Evolutionary conservation across 2,329 filamentous ascomycete species (phyloP).

Genomic region (Fusarium sp.): DNA sequence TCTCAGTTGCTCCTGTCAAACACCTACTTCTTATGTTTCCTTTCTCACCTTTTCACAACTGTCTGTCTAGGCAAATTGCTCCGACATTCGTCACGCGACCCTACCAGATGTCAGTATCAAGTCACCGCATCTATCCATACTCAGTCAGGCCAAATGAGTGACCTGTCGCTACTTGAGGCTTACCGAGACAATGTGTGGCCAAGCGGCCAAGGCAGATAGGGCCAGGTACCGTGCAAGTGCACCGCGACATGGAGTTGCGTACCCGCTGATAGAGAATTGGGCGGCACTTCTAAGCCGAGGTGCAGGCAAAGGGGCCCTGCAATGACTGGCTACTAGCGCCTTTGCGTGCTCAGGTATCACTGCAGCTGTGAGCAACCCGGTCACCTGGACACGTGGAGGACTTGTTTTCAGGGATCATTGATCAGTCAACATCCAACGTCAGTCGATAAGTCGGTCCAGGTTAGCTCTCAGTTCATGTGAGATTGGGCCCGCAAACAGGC

Average conservation of each 20-base stretch:
- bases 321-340: slow-evolving; percentile 12
- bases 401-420: slow-evolving; percentile 23
- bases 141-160: background rate
- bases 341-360: slow-evolving; percentile 25
- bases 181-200: slow-evolving; percentile 4
- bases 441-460: slow-evolving; percentile 13
- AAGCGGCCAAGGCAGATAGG: slow-evolving; percentile 9
- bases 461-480: slow-evolving; percentile 6
- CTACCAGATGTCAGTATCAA: background rate
- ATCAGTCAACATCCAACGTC: slow-evolving; percentile 5
- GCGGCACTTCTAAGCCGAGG: slow-evolving; percentile 36
- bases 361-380: slow-evolving; percentile 20
- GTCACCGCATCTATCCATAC: slow-evolving; percentile 8
- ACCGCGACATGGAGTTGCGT: slow-evolving; percentile 7
- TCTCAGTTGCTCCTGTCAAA: background rate
- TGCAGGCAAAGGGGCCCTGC: slow-evolving; percentile 15
- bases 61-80: background rate
- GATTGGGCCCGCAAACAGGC: too few relatives aligned
- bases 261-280: slow-evolving; percentile 12
- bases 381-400: slow-evolving; percentile 30
- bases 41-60: background rate
- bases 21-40: background rate
- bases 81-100: slow-evolving; percentile 33
- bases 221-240: slow-evolving; percentile 21
- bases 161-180: slow-evolving; percentile 21